These are phyloP conservation scores for Triglochin maritima DNA, from an alignment of 106 monocot genomes.

Conservation along the genomic window DNA sequence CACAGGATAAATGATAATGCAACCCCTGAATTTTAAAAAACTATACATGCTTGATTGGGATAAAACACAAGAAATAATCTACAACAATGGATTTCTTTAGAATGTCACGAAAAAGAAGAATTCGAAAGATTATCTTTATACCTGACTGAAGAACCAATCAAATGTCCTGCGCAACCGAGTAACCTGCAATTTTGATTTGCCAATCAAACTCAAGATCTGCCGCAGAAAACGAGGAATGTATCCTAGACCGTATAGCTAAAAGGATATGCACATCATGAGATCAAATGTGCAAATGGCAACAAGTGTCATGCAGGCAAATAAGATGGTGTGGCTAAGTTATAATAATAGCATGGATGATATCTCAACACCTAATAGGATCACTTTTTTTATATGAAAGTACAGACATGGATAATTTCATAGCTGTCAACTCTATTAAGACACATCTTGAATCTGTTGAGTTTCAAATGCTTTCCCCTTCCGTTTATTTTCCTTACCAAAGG, in stretches of 20 bases:
- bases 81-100: background rate
- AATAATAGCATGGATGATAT: no score
- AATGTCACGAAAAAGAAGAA: background rate
- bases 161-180: slow-evolving; percentile 48
- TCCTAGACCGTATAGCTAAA: background rate
- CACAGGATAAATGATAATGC: background rate
- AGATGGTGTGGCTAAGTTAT: no score
- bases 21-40: background rate
- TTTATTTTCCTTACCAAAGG: no score
- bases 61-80: no score
- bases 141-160: slow-evolving; percentile 69
- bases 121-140: slow-evolving; percentile 8
- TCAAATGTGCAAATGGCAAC: background rate
- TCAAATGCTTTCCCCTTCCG: background rate
- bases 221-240: background rate
- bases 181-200: slow-evolving; percentile 24
- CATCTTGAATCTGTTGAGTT: no score
- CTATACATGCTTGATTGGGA: no score
- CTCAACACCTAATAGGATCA: no score
- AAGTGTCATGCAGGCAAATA: background rate
- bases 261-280: background rate
- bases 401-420: no score
- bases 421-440: no score
- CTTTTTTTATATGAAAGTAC: no score
- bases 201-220: background rate